Evolutionary conservation across 345 rosid species (phyloP).

Genomic region (Arabis hirsuta): DNA sequence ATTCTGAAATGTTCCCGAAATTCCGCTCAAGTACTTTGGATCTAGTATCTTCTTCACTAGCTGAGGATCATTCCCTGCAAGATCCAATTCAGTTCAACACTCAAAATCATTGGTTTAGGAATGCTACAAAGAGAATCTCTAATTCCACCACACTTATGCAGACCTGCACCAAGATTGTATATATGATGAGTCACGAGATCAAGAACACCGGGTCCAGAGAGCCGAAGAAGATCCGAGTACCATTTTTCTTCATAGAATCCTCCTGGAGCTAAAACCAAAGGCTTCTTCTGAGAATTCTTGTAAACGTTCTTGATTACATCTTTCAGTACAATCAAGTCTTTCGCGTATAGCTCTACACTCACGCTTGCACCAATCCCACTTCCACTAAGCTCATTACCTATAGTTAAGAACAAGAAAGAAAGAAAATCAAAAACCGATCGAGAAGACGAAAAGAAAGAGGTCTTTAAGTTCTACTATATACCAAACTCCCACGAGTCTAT

Average conservation of each 20-base stretch:
- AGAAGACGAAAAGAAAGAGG: conserved; percentile 5
- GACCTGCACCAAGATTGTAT: conserved; percentile 92
- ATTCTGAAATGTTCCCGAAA: conserved; percentile 53
- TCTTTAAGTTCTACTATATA: conserved; percentile 33
- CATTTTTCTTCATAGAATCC: conserved; percentile 75
- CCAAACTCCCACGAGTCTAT: conserved; percentile 98
- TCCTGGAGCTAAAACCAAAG: conserved; percentile 83
- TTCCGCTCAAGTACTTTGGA: conserved; percentile 61
- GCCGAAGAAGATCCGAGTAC: conserved; percentile 68
- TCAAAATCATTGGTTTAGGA: background rate
- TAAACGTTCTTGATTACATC: conserved; percentile 62
- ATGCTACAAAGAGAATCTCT: background rate
- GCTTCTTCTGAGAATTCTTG: conserved; percentile 52
- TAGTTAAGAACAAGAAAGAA: background rate
- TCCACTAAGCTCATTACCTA: conserved; percentile 95
- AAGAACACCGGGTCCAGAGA: conserved; percentile 70
- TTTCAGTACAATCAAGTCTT: conserved; percentile 67
- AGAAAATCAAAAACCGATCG: background rate
- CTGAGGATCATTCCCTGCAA: conserved; percentile 74
- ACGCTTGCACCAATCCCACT: conserved; percentile 79
- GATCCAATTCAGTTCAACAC: background rate
- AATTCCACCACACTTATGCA: too few species aligned
- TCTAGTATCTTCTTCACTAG: conserved; percentile 74
- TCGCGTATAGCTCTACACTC: conserved; percentile 67
- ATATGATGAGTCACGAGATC: conserved; percentile 84